A percentile compares a stretch with the other conserved stretches of the same genome.
phyloP scores from a whole-genome alignment of 1,284 basidiomycete species.

The Cystobasidiaceae sp. region DNA sequence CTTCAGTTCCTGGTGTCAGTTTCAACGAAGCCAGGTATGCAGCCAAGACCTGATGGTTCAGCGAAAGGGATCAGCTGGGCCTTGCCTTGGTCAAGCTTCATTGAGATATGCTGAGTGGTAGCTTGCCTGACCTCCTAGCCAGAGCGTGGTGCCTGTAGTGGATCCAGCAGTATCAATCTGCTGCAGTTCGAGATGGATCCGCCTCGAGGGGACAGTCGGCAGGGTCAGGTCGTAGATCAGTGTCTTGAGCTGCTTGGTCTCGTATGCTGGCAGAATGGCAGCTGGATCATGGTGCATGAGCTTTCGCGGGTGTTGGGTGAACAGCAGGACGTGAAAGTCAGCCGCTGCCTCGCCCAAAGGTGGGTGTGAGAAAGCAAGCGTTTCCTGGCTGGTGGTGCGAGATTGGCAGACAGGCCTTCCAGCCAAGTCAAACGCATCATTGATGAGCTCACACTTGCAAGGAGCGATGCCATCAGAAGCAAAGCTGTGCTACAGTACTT shows the following conservation, averaged over 20 bases:
- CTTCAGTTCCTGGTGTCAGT: conserved; percentile 43
- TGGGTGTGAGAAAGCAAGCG: too few relatives aligned
- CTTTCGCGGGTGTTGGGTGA: too few relatives aligned
- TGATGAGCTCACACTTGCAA: too few relatives aligned
- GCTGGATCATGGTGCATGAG: not conserved
- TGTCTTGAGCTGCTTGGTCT: conserved; percentile 47
- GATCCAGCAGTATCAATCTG: conserved; percentile 57
- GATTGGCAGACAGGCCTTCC: too few relatives aligned
- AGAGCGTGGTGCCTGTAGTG: conserved; percentile 78
- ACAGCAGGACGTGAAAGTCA: too few relatives aligned
- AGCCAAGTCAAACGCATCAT: too few relatives aligned
- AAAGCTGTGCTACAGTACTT: too few relatives aligned
- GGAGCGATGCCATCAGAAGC: too few relatives aligned
- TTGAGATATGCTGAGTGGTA: too few relatives aligned
- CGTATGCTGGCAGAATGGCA: conserved; percentile 29
- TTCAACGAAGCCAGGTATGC: conserved; percentile 35
- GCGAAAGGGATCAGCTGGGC: not conserved
- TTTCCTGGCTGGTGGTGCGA: too few relatives aligned
- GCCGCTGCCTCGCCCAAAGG: too few relatives aligned
- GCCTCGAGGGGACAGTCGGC: conserved; percentile 42
- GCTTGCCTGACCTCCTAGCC: conserved; percentile 78
- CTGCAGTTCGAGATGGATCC: not conserved
- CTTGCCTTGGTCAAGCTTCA: too few relatives aligned
- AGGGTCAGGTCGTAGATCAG: conserved; percentile 48
- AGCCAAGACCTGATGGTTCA: conserved; percentile 34